Evolutionary conservation across 371 early-diverging fungal genomes (phyloP).

Genomic region (Blakeslea trispora): DNA sequence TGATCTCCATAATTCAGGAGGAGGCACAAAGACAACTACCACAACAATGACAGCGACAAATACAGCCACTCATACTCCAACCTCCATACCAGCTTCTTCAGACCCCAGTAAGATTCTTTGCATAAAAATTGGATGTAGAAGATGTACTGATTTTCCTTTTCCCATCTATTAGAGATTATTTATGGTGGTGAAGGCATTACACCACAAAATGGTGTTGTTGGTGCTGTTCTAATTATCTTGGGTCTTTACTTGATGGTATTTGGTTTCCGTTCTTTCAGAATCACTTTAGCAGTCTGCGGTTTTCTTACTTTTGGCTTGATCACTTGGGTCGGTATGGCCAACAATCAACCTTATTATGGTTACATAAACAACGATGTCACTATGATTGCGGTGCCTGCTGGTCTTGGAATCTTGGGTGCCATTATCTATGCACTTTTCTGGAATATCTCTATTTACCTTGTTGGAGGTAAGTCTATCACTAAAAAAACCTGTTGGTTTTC

Average conservation of each 20-base stretch:
- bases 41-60: constrained; percentile 3
- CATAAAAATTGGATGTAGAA: background rate
- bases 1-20: constrained; percentile 20
- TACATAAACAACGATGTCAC: constrained; percentile 30
- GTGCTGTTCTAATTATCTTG: constrained; percentile 31
- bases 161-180: constrained; percentile 10
- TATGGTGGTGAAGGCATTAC: constrained; percentile 30
- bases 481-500: background rate
- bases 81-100: constrained; percentile 9
- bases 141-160: too few species aligned
- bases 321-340: constrained; percentile 30
- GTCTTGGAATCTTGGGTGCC: constrained; percentile 23
- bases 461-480: constrained; percentile 7
- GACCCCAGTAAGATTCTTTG: constrained; percentile 11
- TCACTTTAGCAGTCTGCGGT: constrained; percentile 34
- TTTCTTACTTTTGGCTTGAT: constrained; percentile 37
- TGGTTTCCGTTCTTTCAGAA: constrained; percentile 35
- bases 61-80: constrained; percentile 7
- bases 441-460: constrained; percentile 21
- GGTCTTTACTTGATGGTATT: constrained; percentile 35
- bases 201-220: constrained; percentile 34
- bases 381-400: constrained; percentile 25
- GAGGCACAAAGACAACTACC: constrained; percentile 7
- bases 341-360: constrained; percentile 29
- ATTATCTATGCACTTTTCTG: constrained; percentile 31